A percentile compares a stretch with the other conserved stretches of the same genome.
Evolutionary conservation across 2,329 filamentous ascomycete species (phyloP).

Genomic region (Emericellopsis cladophorae): DNA sequence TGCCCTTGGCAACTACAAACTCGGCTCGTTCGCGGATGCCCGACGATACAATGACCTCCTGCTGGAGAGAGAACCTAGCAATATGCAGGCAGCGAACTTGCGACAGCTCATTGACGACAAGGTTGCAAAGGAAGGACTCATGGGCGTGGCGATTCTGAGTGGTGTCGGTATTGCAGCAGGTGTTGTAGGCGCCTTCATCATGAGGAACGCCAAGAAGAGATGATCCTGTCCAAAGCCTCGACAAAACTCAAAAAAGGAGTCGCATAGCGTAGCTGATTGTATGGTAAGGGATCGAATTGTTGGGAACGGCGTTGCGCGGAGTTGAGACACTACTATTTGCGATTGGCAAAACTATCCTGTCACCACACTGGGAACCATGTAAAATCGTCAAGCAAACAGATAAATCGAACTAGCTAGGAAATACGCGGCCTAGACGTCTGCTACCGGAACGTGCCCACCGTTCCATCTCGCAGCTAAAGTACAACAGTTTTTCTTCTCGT

Average conservation of each 20-base stretch:
- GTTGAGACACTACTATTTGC: too few species aligned
- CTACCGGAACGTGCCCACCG: constrained; percentile 16
- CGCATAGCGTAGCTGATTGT: too few species aligned
- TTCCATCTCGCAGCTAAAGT: constrained; percentile 24
- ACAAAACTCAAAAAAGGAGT: background rate
- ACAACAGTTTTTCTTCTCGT: constrained; percentile 16
- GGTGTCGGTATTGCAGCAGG: constrained; percentile 87
- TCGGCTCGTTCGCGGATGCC: constrained; percentile 93
- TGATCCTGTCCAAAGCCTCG: constrained; percentile 10
- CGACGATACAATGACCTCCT: constrained; percentile 88
- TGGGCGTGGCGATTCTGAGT: constrained; percentile 91
- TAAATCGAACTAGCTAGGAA: constrained; percentile 26
- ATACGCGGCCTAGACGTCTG: constrained; percentile 15
- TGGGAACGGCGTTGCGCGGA: too few species aligned
- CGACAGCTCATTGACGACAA: constrained; percentile 86
- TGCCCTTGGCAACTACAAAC: constrained; percentile 92
- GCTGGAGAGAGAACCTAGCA: constrained; percentile 79
- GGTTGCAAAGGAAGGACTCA: constrained; percentile 83
- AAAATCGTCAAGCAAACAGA: constrained; percentile 11
- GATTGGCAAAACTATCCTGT: constrained; percentile 4
- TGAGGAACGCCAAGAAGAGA: constrained; percentile 59
- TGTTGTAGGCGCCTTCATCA: constrained; percentile 77
- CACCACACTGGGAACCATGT: too few species aligned
- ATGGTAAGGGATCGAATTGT: too few species aligned
- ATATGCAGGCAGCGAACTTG: constrained; percentile 81